Conservation (phyloP, 108 stramenopile species). For the Seminavis robusta region DNA sequence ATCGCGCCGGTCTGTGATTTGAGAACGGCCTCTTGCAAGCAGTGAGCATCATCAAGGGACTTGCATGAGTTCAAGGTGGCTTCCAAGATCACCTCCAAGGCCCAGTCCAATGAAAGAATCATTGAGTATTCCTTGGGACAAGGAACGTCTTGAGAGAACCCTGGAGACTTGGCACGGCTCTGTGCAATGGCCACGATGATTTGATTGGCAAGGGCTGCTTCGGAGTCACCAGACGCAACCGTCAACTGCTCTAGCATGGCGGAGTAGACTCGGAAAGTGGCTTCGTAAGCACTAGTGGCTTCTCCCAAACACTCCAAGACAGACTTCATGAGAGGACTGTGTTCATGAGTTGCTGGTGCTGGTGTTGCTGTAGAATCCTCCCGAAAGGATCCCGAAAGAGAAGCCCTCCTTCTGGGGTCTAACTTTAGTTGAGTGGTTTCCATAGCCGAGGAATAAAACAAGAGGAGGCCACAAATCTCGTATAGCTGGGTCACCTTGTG, state of each 20-base stretch:
- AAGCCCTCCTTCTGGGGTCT: not conserved
- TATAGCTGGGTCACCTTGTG: conserved; percentile 60
- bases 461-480: conserved; percentile 74
- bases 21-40: conserved; percentile 48
- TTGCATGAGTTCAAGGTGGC: conserved; percentile 59
- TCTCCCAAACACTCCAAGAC: conserved; percentile 68
- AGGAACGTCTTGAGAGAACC: conserved; percentile 53
- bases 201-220: conserved; percentile 58
- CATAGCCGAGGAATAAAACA: conserved; percentile 72
- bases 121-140: conserved; percentile 17
- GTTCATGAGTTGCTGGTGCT: not conserved
- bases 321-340: conserved; percentile 24
- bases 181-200: conserved; percentile 58
- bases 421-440: conserved; percentile 53
- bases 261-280: conserved; percentile 70
- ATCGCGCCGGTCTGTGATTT: conserved; percentile 54
- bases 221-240: conserved; percentile 48
- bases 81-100: conserved; percentile 54
- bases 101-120: conserved; percentile 59
- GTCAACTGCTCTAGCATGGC: conserved; percentile 68
- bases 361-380: not conserved
- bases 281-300: conserved; percentile 64
- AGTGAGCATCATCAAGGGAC: conserved; percentile 64
- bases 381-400: too few species aligned
- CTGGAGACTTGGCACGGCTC: conserved; percentile 66